Evolutionary conservation across 2,329 filamentous ascomycete species (phyloP).

Genomic region (Xylaria sp.): DNA sequence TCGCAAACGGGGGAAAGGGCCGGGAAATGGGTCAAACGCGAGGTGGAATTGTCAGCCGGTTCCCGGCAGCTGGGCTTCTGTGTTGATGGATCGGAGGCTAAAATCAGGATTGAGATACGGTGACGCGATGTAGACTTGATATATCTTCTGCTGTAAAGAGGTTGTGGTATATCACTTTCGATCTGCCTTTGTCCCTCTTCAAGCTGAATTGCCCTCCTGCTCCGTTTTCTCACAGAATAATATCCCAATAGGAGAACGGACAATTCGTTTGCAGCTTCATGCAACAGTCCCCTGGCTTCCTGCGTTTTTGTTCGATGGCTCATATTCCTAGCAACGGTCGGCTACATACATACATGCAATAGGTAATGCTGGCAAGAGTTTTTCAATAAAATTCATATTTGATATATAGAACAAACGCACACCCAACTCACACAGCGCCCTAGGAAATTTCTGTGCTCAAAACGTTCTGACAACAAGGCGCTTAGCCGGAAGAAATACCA

Average conservation of each 20-base stretch:
- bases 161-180: neutral
- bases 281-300: neutral
- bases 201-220: no score
- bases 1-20: slow-evolving; percentile 42
- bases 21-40: slow-evolving; percentile 73
- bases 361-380: neutral
- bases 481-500: neutral
- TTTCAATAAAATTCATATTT: neutral
- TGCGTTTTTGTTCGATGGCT: neutral
- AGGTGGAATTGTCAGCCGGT: slow-evolving; percentile 79
- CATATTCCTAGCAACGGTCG: neutral
- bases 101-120: slow-evolving; percentile 69
- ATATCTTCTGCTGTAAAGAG: neutral
- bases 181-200: neutral
- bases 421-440: neutral
- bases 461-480: neutral
- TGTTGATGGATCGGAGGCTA: slow-evolving; percentile 74
- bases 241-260: neutral
- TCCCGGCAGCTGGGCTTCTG: slow-evolving; percentile 83
- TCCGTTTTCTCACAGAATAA: neutral
- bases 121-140: slow-evolving; percentile 26
- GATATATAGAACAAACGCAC: neutral
- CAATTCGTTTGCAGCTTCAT: neutral
- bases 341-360: neutral
- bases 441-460: neutral